Evolutionary conservation across 2,329 filamentous ascomycete genomes (phyloP), one percentile per base, ranked within the genome.

Genomic region (Fusarium equiseti): DNA sequence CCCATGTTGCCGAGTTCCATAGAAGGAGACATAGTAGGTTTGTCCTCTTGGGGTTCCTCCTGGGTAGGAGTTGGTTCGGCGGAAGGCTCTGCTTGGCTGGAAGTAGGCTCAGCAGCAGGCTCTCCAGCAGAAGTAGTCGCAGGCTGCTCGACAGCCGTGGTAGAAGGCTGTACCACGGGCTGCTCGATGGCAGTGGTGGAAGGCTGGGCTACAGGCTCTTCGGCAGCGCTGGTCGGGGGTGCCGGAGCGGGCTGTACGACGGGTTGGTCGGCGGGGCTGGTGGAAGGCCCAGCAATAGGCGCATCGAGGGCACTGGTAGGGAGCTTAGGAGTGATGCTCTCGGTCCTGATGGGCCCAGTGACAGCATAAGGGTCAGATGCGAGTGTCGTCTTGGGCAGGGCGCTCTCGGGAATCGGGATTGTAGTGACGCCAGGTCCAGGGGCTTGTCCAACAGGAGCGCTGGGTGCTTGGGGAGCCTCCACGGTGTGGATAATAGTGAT

Each of bases 331-430:
- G 45, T 52, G 31, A 46, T 53, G 10, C 52, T 48, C 44, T 52
- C 42, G 35, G 51, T 52, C 8, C 20, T 40, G 13, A 55, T 40
- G 10, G 68, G 49, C 8, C 66, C 58, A 8, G 40, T n/a, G n/a
- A 63, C 49, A 8, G 61, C 59, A 11, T 72, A 52, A 15, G 75
- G 75, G 22, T 76, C 67, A 2, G 22, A 32, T 42, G 38, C 42
- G 31, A 75, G 65, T n/a, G 77, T 79, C 9, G 78, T 79, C n/a
- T 55, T 77, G 18, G 78, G 76, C 46, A 77, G 61, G 3, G 61
- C 59, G 29, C 73, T 75, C 29, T 68, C 43, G 8, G 72, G 54
- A 32, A 79, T 75, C 22, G 78, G 75, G 42, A 79, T 58, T 20
- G 74, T 77, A 18, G 73, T 73, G n/a, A 80, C 78, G 10, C 78